Conservation (phyloP, 2,329 filamentous ascomycete species). For the Herpomyces periplanetae region DNA sequence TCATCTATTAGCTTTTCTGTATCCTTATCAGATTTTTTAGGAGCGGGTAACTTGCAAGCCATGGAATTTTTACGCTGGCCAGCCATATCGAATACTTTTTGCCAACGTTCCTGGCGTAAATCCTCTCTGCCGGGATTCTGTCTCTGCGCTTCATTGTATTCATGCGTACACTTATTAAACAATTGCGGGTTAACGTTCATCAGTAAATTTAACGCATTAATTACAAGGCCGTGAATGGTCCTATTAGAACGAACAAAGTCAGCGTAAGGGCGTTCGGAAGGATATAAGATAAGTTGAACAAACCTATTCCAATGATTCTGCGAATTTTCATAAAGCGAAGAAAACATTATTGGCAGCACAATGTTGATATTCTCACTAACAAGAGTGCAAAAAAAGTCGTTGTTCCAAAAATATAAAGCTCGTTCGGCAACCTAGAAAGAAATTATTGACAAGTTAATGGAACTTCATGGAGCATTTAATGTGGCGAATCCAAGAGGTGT, state of each 20-base stretch:
- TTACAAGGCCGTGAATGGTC: constrained; percentile 97
- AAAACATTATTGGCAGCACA: constrained; percentile 96
- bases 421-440: constrained; percentile 36
- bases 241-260: constrained; percentile 16
- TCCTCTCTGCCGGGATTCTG: constrained; percentile 50
- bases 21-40: too few relatives aligned
- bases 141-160: constrained; percentile 87
- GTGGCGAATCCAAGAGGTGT: too few relatives aligned
- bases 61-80: constrained; percentile 23
- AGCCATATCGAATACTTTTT: constrained; percentile 39
- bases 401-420: constrained; percentile 98
- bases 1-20: too few relatives aligned
- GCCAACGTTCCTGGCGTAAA: constrained; percentile 54
- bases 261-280: constrained; percentile 5
- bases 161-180: constrained; percentile 91
- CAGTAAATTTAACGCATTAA: constrained; percentile 98
- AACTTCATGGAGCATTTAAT: too few relatives aligned
- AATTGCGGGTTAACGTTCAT: constrained; percentile 98
- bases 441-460: too few relatives aligned
- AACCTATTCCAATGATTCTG: constrained; percentile 98
- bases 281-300: constrained; percentile 5
- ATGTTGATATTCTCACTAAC: constrained; percentile 97
- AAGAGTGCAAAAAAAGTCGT: constrained; percentile 96
- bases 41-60: too few relatives aligned
- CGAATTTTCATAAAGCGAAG: constrained; percentile 85